These are phyloP conservation scores for Pythium guiyangense DNA, from an alignment of 352 stramenopile species.

Conservation along the genomic window DNA sequence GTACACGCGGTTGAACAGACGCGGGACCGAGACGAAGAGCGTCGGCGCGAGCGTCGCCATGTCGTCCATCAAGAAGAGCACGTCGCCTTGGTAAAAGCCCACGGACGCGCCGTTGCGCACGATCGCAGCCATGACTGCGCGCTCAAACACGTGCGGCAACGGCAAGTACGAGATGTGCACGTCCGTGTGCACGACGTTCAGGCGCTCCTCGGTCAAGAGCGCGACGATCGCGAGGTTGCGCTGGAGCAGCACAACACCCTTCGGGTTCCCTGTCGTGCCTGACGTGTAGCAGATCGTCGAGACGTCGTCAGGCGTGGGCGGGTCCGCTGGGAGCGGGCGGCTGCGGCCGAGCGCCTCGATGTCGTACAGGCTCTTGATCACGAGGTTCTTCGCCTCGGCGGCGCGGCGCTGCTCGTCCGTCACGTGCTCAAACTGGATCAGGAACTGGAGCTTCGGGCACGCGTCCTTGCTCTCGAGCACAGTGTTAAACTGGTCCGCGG, in stretches of 20 bases:
- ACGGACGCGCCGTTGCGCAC: constrained; percentile 71
- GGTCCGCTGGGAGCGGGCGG: constrained; percentile 40
- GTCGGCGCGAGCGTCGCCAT: constrained; percentile 90
- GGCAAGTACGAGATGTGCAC: constrained; percentile 96
- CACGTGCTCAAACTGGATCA: constrained; percentile 57
- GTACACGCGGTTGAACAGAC: constrained; percentile 96
- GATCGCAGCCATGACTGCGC: constrained; percentile 85
- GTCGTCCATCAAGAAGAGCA: constrained; percentile 91
- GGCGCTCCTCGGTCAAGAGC: constrained; percentile 19
- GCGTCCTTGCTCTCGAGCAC: constrained; percentile 47
- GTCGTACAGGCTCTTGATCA: constrained; percentile 41
- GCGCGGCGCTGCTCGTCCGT: constrained; percentile 23
- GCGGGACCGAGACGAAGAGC: constrained; percentile 91
- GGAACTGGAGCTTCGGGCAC: constrained; percentile 43
- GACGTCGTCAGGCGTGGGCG: constrained; percentile 69
- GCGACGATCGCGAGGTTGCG: constrained; percentile 43
- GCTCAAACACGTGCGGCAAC: constrained; percentile 96
- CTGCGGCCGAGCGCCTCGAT: constrained; percentile 31
- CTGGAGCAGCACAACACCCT: constrained; percentile 94
- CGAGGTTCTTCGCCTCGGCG: constrained; percentile 20
- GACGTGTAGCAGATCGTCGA: constrained; percentile 95
- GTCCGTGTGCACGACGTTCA: constrained; percentile 44
- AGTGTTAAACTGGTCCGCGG: constrained; percentile 48
- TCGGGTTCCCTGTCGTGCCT: constrained; percentile 95
- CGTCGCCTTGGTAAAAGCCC: constrained; percentile 84